phyloP scores from a whole-genome alignment of 2,329 filamentous ascomycete genomes.

The Xylaria sp. region DNA sequence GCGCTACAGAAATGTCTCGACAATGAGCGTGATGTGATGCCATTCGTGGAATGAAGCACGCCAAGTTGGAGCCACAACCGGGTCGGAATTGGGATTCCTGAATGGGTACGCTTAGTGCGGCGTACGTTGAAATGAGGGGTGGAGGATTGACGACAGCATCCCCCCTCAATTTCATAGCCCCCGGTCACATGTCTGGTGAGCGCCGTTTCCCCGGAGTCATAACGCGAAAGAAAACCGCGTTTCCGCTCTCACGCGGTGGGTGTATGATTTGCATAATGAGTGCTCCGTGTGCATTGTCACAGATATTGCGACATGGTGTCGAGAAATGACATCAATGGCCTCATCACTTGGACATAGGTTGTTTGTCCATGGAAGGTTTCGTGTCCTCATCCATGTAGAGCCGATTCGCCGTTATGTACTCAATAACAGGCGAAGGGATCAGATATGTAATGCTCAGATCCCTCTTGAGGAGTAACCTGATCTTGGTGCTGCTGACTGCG shows the following conservation, averaged over 20 bases:
- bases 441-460: conserved; percentile 85
- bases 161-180: conserved; percentile 24
- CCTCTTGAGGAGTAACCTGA: conserved; percentile 71
- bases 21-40: conserved; percentile 22
- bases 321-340: conserved; percentile 2
- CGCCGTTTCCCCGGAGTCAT: conserved; percentile 21
- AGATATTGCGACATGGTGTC: conserved; percentile 1
- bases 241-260: conserved; percentile 9
- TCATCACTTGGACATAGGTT: conserved; percentile 40
- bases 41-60: conserved; percentile 32
- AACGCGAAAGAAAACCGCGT: conserved; percentile 10
- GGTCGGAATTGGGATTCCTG: conserved; percentile 10
- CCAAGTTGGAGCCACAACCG: conserved; percentile 10
- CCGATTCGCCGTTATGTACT: conserved; percentile 74
- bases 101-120: conserved; percentile 24
- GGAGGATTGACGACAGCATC: conserved; percentile 10
- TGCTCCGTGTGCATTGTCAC: conserved; percentile 4
- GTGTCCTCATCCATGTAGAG: conserved; percentile 60
- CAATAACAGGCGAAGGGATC: conserved; percentile 73
- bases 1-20: conserved; percentile 4
- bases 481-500: conserved; percentile 78
- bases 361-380: conserved; percentile 46
- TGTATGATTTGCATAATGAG: conserved; percentile 9
- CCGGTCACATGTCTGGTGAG: conserved; percentile 20
- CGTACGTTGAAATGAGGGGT: conserved; percentile 16